Evolutionary conservation across 495 filamentous ascomycete genomes (phyloP), one percentile per base, ranked within the genome.

Genomic region (Talaromyces stipitatus): DNA sequence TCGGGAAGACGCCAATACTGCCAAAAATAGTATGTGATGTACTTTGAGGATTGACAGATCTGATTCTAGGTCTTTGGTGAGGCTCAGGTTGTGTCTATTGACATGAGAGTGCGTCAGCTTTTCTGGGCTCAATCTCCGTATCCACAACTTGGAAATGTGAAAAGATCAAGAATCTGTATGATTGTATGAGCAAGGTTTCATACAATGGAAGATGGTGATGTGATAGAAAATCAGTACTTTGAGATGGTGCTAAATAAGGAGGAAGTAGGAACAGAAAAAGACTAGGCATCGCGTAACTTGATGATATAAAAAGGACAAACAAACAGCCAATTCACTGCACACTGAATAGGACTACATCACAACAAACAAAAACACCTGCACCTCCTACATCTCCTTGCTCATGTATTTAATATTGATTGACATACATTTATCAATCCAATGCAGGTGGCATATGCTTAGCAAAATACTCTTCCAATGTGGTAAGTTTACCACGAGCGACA

Each of bases 401-500:
- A n/a, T n/a, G n/a, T n/a, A n/a, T n/a, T n/a, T n/a, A n/a, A n/a
- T n/a, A n/a, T n/a, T n/a, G n/a, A n/a, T n/a, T n/a, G n/a, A n/a
- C n/a, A 41, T 18, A 16, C 9, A 18, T 7, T 1, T 6, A 1
- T 41, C 12, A 41, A 8, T 5, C 5, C n/a, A 41, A 41, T 2
- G 36, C 2, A 14, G 16, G 2, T 18, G 36, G 36, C 36, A 18
- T 8, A 26, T 54, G 30, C 28, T 54, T 54, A 12, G 27, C 50
- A 32, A 54, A 4, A 54, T 61, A 80, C 61, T 80, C 75, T 57
- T 79, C 79, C 41, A 79, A 69, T 1, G 70, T 75, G 0, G 70
- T 68, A 52, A 75, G 53, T 58, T 66, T 69, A 0, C 73, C 77
- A 18, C 70, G 36, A 4, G 66, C 72, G 16, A 72, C 63, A 55